These are phyloP conservation scores for Sclerotinia spermophila DNA, from an alignment of 2,329 filamentous ascomycete genomes.

Conservation along the genomic window DNA sequence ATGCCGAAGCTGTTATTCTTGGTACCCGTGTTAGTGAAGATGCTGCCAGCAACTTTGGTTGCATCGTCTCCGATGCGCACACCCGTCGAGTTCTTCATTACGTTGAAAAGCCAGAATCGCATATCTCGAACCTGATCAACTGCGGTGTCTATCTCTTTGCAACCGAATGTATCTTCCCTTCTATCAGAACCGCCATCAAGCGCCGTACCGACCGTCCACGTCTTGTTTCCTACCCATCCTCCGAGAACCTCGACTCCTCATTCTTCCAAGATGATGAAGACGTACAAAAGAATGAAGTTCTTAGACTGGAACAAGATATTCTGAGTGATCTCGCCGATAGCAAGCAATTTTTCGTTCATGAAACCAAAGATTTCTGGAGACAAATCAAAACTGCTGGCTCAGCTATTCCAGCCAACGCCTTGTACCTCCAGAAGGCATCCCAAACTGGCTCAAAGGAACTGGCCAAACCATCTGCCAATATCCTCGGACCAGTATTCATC, in stretches of 20 bases:
- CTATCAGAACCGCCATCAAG: slow-evolving; percentile 92
- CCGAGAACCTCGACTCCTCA: slow-evolving; percentile 80
- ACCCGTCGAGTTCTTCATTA: slow-evolving; percentile 96
- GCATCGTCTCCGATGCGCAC: slow-evolving; percentile 91
- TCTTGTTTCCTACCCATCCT: slow-evolving; percentile 90
- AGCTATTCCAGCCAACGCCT: slow-evolving; percentile 90
- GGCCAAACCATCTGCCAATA: slow-evolving; percentile 76
- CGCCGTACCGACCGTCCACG: slow-evolving; percentile 87
- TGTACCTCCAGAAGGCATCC: slow-evolving; percentile 93
- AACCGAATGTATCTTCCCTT: slow-evolving; percentile 93
- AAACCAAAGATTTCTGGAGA: slow-evolving; percentile 99
- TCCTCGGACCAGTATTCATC: slow-evolving; percentile 90
- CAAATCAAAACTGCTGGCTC: slow-evolving; percentile 99
- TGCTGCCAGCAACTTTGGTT: slow-evolving; percentile 92
- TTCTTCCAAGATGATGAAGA: slow-evolving; percentile 68
- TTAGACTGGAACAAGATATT: slow-evolving; percentile 95
- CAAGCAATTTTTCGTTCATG: slow-evolving; percentile 97
- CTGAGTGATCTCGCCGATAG: slow-evolving; percentile 92
- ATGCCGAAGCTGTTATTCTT: slow-evolving; percentile 93
- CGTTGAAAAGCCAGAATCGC: slow-evolving; percentile 96
- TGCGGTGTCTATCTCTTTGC: slow-evolving; percentile 98
- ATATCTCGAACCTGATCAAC: slow-evolving; percentile 98
- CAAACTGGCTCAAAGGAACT: slow-evolving; percentile 80
- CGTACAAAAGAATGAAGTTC: slow-evolving; percentile 74
- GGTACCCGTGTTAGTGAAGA: slow-evolving; percentile 90